phyloP scores from a whole-genome alignment of 2,329 filamentous ascomycete species.

The Colletotrichum tamarilloi region DNA sequence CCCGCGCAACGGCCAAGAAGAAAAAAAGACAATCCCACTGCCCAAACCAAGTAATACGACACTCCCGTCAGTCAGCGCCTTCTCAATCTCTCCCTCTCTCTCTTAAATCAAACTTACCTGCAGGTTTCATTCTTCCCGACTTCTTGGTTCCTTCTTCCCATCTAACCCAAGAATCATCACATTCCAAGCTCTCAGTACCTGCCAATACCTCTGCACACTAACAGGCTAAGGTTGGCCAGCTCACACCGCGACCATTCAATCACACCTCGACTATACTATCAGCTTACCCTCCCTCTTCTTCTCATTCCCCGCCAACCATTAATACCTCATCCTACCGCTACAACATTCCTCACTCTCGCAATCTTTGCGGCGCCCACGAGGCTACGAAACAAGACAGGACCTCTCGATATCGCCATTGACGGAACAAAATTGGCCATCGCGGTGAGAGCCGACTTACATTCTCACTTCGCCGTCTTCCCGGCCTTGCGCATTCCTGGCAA shows the following conservation, averaged over 20 bases:
- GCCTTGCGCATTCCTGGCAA: conserved; percentile 44
- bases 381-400: conserved; percentile 3
- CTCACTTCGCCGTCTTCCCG: conserved; percentile 7
- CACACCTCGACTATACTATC: conserved; percentile 3
- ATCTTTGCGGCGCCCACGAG: neutral
- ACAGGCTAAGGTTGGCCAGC: conserved; percentile 28
- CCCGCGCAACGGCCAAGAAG: conserved; percentile 3
- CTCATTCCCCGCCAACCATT: neutral
- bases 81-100: conserved; percentile 4
- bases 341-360: conserved; percentile 17
- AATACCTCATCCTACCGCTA: conserved; percentile 27
- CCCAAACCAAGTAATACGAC: conserved; percentile 30
- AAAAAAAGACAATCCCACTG: conserved; percentile 24
- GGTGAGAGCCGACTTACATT: conserved; percentile 5
- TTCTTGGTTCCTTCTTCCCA: conserved; percentile 22
- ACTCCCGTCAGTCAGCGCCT: conserved; percentile 7
- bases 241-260: conserved; percentile 5
- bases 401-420: neutral
- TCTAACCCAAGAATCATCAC: neutral
- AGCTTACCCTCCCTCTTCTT: conserved; percentile 1
- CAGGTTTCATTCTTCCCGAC: conserved; percentile 21
- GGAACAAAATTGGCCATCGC: neutral
- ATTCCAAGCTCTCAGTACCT: conserved; percentile 11
- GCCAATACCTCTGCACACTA: conserved; percentile 30
- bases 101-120: conserved; percentile 33